Base-by-base conservation (phyloP, 768 basidiomycete genomes). In the Trametes maxima region DNA sequence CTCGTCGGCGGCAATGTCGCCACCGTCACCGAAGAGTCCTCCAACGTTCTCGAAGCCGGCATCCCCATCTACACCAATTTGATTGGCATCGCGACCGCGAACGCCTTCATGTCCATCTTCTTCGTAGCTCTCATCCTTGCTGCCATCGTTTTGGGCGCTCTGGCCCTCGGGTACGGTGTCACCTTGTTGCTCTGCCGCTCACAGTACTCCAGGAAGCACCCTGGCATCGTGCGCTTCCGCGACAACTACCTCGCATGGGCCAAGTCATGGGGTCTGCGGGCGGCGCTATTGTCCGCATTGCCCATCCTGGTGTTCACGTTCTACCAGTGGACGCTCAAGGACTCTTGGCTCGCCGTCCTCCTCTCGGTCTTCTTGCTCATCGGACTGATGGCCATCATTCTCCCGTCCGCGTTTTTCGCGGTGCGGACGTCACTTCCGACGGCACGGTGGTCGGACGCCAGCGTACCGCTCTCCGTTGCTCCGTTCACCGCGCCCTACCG, bases 41-140 rank as follows among this genome's bases (percentile, higher is more conserved):
- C 79, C 22, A 89, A 92, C 71, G 75, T 89, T 37, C 82, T 95
- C 19, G 77, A 89, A 64, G 88, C 90, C 19, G 95, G 94, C 21
- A 74, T 96, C 22, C 92, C 94, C 4, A 88, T 91, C 35, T 95
- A 88, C 67, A 86, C 85, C 63, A 94, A 89, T 68, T 82, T 84
- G 14, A 73, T 92, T 24, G 84, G 86, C 55, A 89, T 98, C 59
- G 86, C 90, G 11, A 89, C 88, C 0, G 89, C 89, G 56, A 95
- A 97, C 75, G 89, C 89, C 7, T 97, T 93, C 76, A 90, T 92
- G 83, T 95, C 93, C 5, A 76, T 87, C n/a, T 95, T 97, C 73
- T 76, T 95, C 45, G 78, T 83, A 48, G 78, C 79, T 11, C 80
- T 98, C 67, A 85, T 92, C 54, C 70, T 91, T 37, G 74, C 88